Evolutionary conservation across 768 basidiomycete genomes (phyloP), one percentile per base, ranked within the genome.

Genomic region (Mycena floridula): DNA sequence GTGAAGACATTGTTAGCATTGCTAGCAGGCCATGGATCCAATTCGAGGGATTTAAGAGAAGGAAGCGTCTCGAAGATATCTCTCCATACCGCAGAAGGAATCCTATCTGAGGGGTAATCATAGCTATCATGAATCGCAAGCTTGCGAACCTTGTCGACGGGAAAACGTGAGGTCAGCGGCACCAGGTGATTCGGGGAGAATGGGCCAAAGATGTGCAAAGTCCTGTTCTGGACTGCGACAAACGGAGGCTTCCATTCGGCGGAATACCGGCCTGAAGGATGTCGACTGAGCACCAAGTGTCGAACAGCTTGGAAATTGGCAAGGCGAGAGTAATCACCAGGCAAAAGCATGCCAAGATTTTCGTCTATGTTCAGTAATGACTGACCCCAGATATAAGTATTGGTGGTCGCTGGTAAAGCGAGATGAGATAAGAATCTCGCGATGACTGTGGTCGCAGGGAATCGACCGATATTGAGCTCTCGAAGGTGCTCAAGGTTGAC

Each of bases 351-450:
- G 16, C 32, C 32, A 11, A 48, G 37, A 16, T 43, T 25, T 21
- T 37, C 25, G 7, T 26, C 42, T 11, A 20, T n/a, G 15, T 43
- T 25, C n/a, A 28, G 36, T 18, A 37, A 22, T 15, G 25, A 22
- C 37, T n/a, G 39, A 18, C 54, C 54, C 54, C 54, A 56, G 23
- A 56, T 38, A 37, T 56, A 54, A 47, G 54, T 30, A 9, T 41
- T 40, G 5, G 50, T 45, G 13, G 30, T 47, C 15, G 43, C 30
- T 7, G 52, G 46, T n/a, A 54, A 42, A 12, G 35, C 25, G 3
- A 56, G 37, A 42, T 54, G 53, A 9, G 50, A 50, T 3, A 56
- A 37, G 18, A 56, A 54, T 27, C 55, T 48, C 13, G 50, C 23
- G 42, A 56, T 45, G 21, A 35, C 32, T 13, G 40, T 27, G 25